Base-by-base conservation (phyloP, 176 grass and related monocot species). In the Musa itinerans region DNA sequence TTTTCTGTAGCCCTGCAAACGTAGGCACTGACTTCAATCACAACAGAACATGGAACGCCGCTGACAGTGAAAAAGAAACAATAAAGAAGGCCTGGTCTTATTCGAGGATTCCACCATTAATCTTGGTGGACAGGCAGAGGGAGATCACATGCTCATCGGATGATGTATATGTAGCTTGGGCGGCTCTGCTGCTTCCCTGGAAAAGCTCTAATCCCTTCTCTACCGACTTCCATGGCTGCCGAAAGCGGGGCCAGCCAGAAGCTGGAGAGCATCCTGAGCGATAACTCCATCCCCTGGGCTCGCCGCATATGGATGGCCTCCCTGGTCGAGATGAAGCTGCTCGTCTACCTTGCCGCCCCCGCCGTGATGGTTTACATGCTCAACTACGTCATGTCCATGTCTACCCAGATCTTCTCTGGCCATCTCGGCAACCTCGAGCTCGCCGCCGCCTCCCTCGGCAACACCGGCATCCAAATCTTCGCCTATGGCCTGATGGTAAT, bases 221-320 rank as follows among this genome's bases (percentile, higher is more conserved):
- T 34, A 4, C 34, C 4, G 34, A 43, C 34, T 43, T 43, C 34
- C 34, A 43, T 43, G 34, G 34, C 34, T 43, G 34, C 34, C 3
- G 34, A 43, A 43, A 3, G 7, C 53, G 89, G 15, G 74, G 72
- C 21, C 49, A 76, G 73, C 54, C 15, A 2, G 34, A 53, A 26
- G 63, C 78, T 95, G 77, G 91, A 95, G 81, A 78, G 85, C 61
- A 81, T 90, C 77, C 82, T 95, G 2, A 50, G 52, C 23, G 85
- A 90, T 52, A 8, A 2, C 3, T 85, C 85, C 19, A 29, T 85
- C 34, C 64, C 89, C 1, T 80, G 81, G 85, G 49, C 13, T 26
- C 63, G 77, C 61, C 80, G 89, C 19, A 71, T 68, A 24, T 52
- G 52, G 55, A 13, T 50, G 48, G 89, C 85, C 16, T 65, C 71